Evolutionary conservation across 2,329 filamentous ascomycete species (phyloP), one percentile per base, ranked within the genome.

Genomic region (Pseudogymnoascus sp.): DNA sequence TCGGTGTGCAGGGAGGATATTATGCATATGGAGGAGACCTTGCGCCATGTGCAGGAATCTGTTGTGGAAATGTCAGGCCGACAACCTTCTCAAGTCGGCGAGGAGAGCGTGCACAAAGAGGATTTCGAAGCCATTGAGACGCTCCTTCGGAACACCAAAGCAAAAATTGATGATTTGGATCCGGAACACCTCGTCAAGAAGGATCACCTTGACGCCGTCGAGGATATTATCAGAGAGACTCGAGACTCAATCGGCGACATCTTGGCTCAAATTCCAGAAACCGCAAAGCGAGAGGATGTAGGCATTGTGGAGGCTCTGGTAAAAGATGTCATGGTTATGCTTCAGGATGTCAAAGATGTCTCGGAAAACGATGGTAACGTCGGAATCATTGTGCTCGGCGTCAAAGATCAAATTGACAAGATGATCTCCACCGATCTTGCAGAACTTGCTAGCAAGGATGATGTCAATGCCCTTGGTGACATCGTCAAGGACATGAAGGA

Each of bases 61-160:
- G 78, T 90, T n/a, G 76, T 80, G 62, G 77, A 77, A 25, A 72
- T 84, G 64, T 70, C 80, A 68, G 69, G 80, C 67, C 72, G 77
- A n/a, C 76, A 76, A 62, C 74, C 36, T 8, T 55, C 64, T 14
- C 28, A 38, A 11, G 58, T 65, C 4, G 64, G 69, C 45, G 69
- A 70, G 42, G 84, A 86, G 38, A 73, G 80, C 2, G 86, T 88
- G 5, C 85, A 81, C 33, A 90, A 90, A 71, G 91, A 96, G 67
- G 92, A 97, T 68, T 90, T 92, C 0, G 86, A 93, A 65, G 91
- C 91, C 9, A 92, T 97, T 63, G 93, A 97, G 74, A 95, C 89
- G 0, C 86, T 97, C 58, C 81, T 97, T 11, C 86, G 89, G 42
- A 96, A 96, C 72, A 92, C 92, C 33, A 97, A 97, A 73, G 86